phyloP scores from a whole-genome alignment of 306 rosid genomes.

The Vigna hirtella region DNA sequence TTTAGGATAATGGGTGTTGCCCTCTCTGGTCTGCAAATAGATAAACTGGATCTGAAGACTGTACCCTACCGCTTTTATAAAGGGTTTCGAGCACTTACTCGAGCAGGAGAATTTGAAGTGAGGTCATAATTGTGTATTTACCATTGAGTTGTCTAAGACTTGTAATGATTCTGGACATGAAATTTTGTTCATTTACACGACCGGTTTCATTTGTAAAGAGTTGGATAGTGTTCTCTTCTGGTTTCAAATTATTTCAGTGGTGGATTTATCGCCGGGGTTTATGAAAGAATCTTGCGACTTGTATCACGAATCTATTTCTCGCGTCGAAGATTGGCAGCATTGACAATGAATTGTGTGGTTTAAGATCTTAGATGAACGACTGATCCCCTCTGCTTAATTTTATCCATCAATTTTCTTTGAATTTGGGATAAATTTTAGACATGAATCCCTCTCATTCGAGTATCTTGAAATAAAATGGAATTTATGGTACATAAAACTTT shows the following conservation, averaged over 20 bases:
- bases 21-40: constrained; percentile 89
- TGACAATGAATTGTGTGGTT: constrained; percentile 13
- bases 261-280: constrained; percentile 16
- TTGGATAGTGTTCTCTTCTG: constrained; percentile 22
- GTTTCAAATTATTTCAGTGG: constrained; percentile 3
- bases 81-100: constrained; percentile 92
- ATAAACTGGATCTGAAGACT: constrained; percentile 76
- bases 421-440: neutral
- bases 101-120: constrained; percentile 87
- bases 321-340: neutral
- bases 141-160: constrained; percentile 31
- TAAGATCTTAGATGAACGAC: constrained; percentile 17
- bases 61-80: constrained; percentile 74
- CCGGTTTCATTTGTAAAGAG: constrained; percentile 32
- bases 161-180: constrained; percentile 30
- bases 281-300: neutral
- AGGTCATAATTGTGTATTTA: constrained; percentile 57
- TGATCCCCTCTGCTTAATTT: neutral
- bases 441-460: constrained; percentile 1
- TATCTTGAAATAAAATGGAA: neutral
- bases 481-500: neutral
- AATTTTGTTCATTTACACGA: constrained; percentile 41
- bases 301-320: constrained; percentile 29
- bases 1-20: constrained; percentile 89
- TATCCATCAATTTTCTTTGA: neutral